Percentiles rank a stretch among this genome's conserved stretches.
These are phyloP conservation scores for Lachnellula occidentalis DNA, from an alignment of 2,329 filamentous ascomycete genomes.

Conservation along the genomic window DNA sequence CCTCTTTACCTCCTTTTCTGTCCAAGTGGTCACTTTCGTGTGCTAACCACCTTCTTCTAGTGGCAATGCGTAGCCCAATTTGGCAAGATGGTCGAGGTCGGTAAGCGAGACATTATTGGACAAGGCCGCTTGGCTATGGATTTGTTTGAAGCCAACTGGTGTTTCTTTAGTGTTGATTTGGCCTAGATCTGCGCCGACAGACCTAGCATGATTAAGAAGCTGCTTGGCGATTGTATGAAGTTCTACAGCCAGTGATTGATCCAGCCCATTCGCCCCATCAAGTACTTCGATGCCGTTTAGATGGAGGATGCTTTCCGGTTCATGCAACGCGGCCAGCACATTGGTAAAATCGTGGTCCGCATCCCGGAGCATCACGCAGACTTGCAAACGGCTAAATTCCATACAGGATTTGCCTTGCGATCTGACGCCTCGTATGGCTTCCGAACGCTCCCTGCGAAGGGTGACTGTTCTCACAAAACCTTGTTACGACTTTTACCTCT, in stretches of 20 bases:
- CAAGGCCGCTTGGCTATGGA: constrained; percentile 25
- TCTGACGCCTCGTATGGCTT: too few relatives aligned
- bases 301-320: constrained; percentile 11
- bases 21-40: too few relatives aligned
- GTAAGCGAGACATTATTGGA: constrained; percentile 29
- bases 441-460: too few relatives aligned
- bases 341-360: constrained; percentile 9
- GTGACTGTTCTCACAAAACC: too few relatives aligned
- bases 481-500: too few relatives aligned
- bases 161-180: constrained; percentile 22
- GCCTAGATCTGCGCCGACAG: background rate
- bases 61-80: constrained; percentile 32
- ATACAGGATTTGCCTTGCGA: too few relatives aligned
- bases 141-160: constrained; percentile 24
- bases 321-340: constrained; percentile 11
- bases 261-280: constrained; percentile 25
- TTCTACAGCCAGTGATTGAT: constrained; percentile 3
- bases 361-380: background rate
- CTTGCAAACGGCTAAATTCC: background rate
- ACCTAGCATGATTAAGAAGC: too few relatives aligned
- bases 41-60: too few relatives aligned
- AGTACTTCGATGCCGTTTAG: constrained; percentile 31
- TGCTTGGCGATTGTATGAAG: constrained; percentile 4
- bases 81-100: constrained; percentile 36
- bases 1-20: too few relatives aligned